These are phyloP conservation scores for Bipolaris bicolor DNA, from an alignment of 2,329 filamentous ascomycete genomes.

Conservation along the genomic window DNA sequence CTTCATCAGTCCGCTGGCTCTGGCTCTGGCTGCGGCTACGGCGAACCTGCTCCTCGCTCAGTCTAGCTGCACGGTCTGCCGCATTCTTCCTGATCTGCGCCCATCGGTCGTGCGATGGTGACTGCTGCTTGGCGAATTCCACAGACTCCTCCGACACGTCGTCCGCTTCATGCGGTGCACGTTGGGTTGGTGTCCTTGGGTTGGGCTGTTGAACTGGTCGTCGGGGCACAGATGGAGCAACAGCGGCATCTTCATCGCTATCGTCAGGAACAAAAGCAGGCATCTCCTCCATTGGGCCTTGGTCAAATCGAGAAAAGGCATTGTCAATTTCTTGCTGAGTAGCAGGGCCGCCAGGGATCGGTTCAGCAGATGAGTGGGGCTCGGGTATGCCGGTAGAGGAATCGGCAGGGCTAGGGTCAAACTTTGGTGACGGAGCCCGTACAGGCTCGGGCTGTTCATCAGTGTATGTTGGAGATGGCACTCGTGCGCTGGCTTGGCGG, in stretches of 20 bases:
- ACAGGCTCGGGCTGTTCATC: constrained; percentile 30
- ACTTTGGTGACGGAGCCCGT: constrained; percentile 27
- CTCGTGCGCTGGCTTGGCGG: constrained; percentile 29
- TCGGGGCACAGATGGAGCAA: constrained; percentile 33
- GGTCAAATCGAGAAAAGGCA: constrained; percentile 76
- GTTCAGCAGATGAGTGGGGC: constrained; percentile 53
- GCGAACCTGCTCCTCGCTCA: constrained; percentile 68
- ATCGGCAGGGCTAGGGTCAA: constrained; percentile 35
- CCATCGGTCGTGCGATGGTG: constrained; percentile 75
- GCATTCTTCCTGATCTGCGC: constrained; percentile 96
- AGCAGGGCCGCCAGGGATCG: constrained; percentile 66
- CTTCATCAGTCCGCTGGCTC: constrained; percentile 72
- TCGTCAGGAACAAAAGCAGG: constrained; percentile 75
- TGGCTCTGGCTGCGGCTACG: constrained; percentile 61
- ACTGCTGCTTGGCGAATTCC: constrained; percentile 47
- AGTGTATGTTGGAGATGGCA: constrained; percentile 34
- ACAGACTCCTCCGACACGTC: constrained; percentile 52
- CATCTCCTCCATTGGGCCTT: constrained; percentile 85
- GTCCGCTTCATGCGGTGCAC: constrained; percentile 31
- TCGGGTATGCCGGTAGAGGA: constrained; percentile 27
- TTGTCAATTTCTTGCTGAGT: constrained; percentile 64
- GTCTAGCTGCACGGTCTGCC: constrained; percentile 74
- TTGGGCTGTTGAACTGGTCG: constrained; percentile 26
- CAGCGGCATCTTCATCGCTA: constrained; percentile 38
- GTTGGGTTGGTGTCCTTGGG: constrained; percentile 27